phyloP scores from a whole-genome alignment of 441 rosid species.

The Erodium trifolium region DNA sequence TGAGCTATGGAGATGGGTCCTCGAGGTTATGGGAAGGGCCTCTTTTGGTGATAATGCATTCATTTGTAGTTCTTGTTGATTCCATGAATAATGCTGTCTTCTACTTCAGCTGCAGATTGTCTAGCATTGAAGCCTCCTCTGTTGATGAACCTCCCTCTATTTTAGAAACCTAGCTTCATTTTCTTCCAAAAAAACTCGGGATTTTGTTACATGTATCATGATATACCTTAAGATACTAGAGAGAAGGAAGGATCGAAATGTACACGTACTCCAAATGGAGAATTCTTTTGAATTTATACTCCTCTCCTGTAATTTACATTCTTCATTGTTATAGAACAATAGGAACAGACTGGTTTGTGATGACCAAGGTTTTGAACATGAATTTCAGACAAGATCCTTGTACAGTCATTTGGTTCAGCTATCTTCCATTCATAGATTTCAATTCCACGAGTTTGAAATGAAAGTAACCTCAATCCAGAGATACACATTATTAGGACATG shows the following conservation, averaged over 20 bases:
- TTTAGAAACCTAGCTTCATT: slow-evolving; percentile 29
- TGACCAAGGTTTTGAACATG: no score
- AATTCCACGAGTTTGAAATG: not conserved
- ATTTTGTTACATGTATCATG: not conserved
- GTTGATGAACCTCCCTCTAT: slow-evolving; percentile 40
- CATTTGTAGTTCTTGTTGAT: slow-evolving; percentile 76
- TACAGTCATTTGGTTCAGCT: no score
- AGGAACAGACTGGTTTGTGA: no score
- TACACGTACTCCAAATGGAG: not conserved
- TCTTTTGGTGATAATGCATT: slow-evolving; percentile 70
- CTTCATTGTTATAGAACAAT: not conserved
- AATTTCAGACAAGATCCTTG: no score
- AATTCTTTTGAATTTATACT: not conserved
- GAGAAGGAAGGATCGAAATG: no score
- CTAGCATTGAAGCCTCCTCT: slow-evolving; percentile 40
- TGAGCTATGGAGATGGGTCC: slow-evolving; percentile 90
- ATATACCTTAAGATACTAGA: no score
- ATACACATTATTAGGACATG: not conserved
- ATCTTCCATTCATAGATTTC: no score
- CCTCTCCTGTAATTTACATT: not conserved
- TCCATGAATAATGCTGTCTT: slow-evolving; percentile 79
- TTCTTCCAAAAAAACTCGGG: slow-evolving; percentile 18
- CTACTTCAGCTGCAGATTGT: slow-evolving; percentile 77
- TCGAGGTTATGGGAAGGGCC: slow-evolving; percentile 95
- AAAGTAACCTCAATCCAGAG: not conserved